Percentiles rank a stretch among this genome's conserved stretches.
Conservation (phyloP, 106 monocot genomes). For the Dioscorea alata region DNA sequence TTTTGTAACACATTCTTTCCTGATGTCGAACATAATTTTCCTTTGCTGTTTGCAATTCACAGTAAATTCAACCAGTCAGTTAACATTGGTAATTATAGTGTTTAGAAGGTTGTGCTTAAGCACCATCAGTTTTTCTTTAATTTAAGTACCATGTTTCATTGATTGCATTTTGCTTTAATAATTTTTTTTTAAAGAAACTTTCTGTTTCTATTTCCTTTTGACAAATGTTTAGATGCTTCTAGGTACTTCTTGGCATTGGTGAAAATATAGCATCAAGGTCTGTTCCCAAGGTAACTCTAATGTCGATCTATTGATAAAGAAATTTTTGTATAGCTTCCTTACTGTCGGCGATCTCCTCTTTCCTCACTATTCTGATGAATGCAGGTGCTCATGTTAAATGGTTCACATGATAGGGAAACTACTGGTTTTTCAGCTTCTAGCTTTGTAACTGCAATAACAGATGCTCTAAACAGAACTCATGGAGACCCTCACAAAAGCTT, state of each 20-base stretch:
- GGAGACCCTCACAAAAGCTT: conserved; percentile 65
- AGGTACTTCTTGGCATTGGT: conserved; percentile 40
- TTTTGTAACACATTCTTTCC: no score
- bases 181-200: no score
- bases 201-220: no score
- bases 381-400: conserved; percentile 91
- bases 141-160: no score
- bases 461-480: conserved; percentile 86
- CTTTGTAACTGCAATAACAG: conserved; percentile 87
- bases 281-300: conserved; percentile 31
- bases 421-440: conserved; percentile 66
- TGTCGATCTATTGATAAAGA: background rate
- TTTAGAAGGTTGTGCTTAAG: no score
- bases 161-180: no score
- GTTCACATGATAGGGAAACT: conserved; percentile 92
- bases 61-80: no score
- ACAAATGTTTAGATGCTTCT: background rate
- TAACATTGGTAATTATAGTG: no score
- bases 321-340: background rate
- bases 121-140: no score
- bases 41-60: no score
- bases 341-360: background rate
- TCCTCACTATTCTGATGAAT: background rate
- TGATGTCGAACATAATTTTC: no score
- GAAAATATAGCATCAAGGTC: conserved; percentile 34